These are phyloP conservation scores for Pichia californica DNA, from an alignment of 805 yeast species.

Conservation along the genomic window DNA sequence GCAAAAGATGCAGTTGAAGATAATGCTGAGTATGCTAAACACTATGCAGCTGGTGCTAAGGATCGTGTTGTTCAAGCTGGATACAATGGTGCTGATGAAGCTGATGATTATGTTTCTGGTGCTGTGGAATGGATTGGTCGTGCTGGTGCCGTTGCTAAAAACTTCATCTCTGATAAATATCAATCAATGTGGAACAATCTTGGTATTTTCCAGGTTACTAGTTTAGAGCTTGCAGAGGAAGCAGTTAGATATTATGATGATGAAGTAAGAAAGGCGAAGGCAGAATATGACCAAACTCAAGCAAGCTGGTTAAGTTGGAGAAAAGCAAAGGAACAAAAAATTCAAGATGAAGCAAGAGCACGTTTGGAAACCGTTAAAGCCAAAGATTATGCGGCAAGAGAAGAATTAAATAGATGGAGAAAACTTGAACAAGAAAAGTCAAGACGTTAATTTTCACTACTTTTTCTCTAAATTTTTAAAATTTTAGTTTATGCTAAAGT, in stretches of 20 bases:
- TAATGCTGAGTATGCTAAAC: background rate
- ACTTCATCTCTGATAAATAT: constrained; percentile 9
- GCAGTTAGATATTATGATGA: constrained; percentile 22
- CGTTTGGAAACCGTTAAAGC: constrained; percentile 18
- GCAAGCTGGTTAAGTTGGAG: constrained; percentile 27
- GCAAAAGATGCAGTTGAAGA: no score
- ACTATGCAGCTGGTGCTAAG: no score
- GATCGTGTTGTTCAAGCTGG: constrained; percentile 1
- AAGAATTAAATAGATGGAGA: constrained; percentile 15
- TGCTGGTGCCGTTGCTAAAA: background rate
- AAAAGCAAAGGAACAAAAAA: constrained; percentile 23
- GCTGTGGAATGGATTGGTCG: background rate
- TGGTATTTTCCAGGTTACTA: constrained; percentile 17
- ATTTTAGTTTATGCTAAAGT: background rate
- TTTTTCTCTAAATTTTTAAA: background rate
- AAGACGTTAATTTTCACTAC: no score
- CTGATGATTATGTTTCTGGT: background rate
- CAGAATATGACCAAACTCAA: constrained; percentile 23
- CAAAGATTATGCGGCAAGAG: constrained; percentile 20
- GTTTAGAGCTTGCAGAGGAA: constrained; percentile 22
- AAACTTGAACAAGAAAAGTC: background rate
- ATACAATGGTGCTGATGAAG: background rate
- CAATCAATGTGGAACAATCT: constrained; percentile 8
- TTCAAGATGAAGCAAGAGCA: constrained; percentile 23
- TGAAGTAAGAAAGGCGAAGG: constrained; percentile 21